phyloP scores from a whole-genome alignment of 495 filamentous ascomycete genomes.

The Chaetomium cochliodes region DNA sequence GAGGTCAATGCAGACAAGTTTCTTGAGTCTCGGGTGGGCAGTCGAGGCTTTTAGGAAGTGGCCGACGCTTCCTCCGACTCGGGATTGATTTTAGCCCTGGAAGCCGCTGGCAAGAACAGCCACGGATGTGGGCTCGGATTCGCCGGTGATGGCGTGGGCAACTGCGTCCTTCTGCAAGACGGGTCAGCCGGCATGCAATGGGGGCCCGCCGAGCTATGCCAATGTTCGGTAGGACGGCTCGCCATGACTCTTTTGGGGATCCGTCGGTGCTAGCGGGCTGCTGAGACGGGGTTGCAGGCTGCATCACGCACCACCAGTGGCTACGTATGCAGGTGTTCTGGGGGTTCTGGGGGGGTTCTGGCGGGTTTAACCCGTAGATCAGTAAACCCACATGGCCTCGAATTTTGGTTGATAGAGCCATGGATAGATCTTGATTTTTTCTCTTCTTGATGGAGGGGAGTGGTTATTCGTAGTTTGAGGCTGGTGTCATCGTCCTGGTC shows the following conservation, averaged over 20 bases:
- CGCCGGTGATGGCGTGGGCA: slow-evolving; percentile 9
- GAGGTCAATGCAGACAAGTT: background rate
- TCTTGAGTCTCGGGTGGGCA: background rate
- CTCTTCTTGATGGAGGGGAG: background rate
- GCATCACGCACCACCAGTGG: slow-evolving; percentile 9
- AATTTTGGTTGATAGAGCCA: background rate
- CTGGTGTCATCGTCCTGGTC: slow-evolving; percentile 16
- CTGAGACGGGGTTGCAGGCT: slow-evolving; percentile 7
- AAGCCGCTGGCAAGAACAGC: slow-evolving; percentile 6
- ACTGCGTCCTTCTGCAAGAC: background rate
- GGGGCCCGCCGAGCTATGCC: background rate
- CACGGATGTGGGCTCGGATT: slow-evolving; percentile 6
- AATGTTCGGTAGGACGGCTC: background rate
- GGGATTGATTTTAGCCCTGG: background rate
- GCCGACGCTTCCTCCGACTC: background rate
- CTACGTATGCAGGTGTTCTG: background rate
- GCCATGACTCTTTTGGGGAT: background rate
- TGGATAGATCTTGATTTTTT: background rate
- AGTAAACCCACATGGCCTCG: background rate
- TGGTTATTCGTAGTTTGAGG: slow-evolving; percentile 16
- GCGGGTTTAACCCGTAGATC: background rate
- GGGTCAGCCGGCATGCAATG: slow-evolving; percentile 4
- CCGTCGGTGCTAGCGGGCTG: background rate
- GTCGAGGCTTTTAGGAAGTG: slow-evolving; percentile 5
- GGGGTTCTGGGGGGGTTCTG: background rate